A percentile compares a stretch with the other conserved stretches of the same genome.
phyloP scores from a whole-genome alignment of 768 basidiomycete species.

The Amanita exitialis region DNA sequence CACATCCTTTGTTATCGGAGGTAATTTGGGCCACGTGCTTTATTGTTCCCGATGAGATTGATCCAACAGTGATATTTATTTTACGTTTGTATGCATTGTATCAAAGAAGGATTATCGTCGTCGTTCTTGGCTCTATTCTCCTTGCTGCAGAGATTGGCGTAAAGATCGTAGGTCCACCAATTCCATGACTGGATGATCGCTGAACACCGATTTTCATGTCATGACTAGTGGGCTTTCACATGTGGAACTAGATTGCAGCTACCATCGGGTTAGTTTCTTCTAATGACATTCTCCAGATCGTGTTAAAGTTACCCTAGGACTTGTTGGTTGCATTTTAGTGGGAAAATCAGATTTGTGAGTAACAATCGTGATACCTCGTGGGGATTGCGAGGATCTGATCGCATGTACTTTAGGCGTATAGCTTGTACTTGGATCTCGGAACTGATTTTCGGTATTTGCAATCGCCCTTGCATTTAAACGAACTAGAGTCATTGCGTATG shows the following conservation, averaged over 20 bases:
- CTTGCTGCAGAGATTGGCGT: slow-evolving; percentile 18
- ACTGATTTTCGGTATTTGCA: slow-evolving; percentile 19
- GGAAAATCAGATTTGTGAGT: slow-evolving; percentile 18
- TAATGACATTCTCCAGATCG: background rate
- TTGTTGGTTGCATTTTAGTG: slow-evolving; percentile 25
- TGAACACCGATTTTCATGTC: background rate
- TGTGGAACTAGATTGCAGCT: slow-evolving; percentile 21
- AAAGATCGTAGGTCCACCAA: slow-evolving; percentile 21
- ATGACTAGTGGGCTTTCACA: slow-evolving; percentile 24
- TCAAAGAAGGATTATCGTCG: slow-evolving; percentile 11
- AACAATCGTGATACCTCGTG: background rate
- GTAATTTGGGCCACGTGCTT: slow-evolving; percentile 8
- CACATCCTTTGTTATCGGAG: slow-evolving; percentile 21
- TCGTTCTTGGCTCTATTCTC: slow-evolving; percentile 12
- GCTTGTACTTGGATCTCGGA: slow-evolving; percentile 28
- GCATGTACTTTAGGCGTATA: slow-evolving; percentile 18
- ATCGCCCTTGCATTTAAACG: background rate
- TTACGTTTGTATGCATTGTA: slow-evolving; percentile 22
- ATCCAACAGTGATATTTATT: slow-evolving; percentile 18
- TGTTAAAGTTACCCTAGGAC: slow-evolving; percentile 11
- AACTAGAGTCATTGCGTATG: background rate
- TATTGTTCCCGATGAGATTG: background rate
- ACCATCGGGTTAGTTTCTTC: slow-evolving; percentile 14
- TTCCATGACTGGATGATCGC: background rate
- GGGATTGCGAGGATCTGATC: background rate